Evolutionary conservation across 73 alveolate genomes (phyloP).

Genomic region (Durusdinium trenchii): DNA sequence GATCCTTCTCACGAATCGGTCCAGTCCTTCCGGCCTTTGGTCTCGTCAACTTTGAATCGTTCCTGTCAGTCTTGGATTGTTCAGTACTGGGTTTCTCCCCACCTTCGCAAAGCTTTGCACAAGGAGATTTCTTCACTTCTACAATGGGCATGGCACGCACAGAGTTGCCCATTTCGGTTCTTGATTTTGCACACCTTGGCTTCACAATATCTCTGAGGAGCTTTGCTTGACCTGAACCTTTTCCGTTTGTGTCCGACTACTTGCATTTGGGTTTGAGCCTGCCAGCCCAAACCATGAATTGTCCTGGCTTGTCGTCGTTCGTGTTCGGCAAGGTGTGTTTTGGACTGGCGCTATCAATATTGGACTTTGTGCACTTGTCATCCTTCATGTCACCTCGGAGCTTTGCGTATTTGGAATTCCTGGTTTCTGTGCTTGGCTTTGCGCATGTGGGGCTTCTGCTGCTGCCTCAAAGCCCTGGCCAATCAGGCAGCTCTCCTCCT

Average conservation of each 20-base stretch:
- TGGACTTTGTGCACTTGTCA: background rate
- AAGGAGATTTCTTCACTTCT: background rate
- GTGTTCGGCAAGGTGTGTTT: background rate
- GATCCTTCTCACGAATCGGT: background rate
- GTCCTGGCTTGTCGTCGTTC: background rate
- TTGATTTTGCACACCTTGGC: slow-evolving; percentile 11
- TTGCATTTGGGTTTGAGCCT: background rate
- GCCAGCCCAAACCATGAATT: background rate
- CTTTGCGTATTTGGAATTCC: background rate
- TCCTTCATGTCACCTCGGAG: background rate
- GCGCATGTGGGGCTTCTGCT: background rate
- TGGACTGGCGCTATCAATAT: background rate
- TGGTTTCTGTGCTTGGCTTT: background rate
- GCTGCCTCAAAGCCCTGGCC: background rate
- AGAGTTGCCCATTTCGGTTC: background rate
- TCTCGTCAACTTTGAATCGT: background rate
- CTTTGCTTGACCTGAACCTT: background rate
- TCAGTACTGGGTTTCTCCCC: background rate
- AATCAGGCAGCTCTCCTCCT: background rate
- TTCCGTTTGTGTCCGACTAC: background rate
- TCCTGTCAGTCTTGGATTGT: background rate
- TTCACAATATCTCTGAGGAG: background rate
- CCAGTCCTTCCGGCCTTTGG: background rate
- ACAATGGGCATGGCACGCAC: background rate
- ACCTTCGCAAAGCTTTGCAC: background rate